Evolutionary conservation across 306 rosid species (phyloP), one percentile per base, ranked within the genome.

Genomic region (Corylus avellana): DNA sequence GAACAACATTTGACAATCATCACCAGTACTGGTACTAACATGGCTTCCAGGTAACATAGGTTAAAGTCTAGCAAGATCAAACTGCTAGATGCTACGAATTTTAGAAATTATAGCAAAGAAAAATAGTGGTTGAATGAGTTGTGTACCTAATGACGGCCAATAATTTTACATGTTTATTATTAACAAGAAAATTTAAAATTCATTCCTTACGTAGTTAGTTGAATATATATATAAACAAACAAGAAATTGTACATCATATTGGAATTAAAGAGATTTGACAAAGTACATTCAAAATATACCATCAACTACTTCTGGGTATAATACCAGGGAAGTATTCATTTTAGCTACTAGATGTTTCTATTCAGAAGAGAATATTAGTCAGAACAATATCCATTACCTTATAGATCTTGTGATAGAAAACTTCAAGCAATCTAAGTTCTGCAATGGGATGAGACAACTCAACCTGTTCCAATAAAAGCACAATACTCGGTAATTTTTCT

Each of bases 341-440:
- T 59, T 59, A 12, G 29, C 66, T 20, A 62, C 13, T 62, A 62
- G 68, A 14, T 6, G 12, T 62, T 62, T 62, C 68, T 13, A 29
- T 62, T 62, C 44, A 29, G 17, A 62, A 64, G 44, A 42, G 7
- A 42, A 42, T 42, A 42, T 42, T 42, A 59, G 29, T 22, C 4
- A 5, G 9, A 67, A 35, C 8, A 39, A 67, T 8, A 18, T 12
- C 79, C 84, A 62, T 18, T 67, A 93, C 98, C 98, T 93, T 91
- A 86, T 91, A 93, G 80, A 93, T 93, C 89, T 90, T 93, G 85
- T 93, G 97, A 88, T 91, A 91, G 87, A 91, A 93, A 75, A 93
- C 95, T 89, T 93, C 97, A 70, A 93, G 95, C 97, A 93, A 76
- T 87, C 98, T 87, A 66, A 93, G 93, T 82, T 93, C 97, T 37